Evolutionary conservation across 805 yeast genomes (phyloP).

Genomic region (Saturnispora diversa): DNA sequence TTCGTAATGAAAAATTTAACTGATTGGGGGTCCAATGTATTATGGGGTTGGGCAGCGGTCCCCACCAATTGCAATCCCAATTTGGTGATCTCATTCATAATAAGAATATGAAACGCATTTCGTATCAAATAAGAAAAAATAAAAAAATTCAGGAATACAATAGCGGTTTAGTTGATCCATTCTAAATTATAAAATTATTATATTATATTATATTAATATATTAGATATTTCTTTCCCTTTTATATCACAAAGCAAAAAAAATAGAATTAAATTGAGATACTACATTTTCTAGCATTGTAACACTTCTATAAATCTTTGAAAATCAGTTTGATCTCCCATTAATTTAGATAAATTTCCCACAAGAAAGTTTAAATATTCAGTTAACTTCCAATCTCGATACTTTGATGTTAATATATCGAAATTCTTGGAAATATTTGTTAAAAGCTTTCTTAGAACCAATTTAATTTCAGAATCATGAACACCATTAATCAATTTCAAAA

Average conservation of each 20-base stretch:
- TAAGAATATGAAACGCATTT: background rate
- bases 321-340: slow-evolving; percentile 23
- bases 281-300: slow-evolving; percentile 21
- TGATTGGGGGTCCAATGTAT: slow-evolving; percentile 14
- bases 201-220: no score
- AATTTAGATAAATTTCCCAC: slow-evolving; percentile 29
- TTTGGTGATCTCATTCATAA: slow-evolving; percentile 18
- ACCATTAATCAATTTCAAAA: slow-evolving; percentile 23
- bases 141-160: no score
- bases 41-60: slow-evolving; percentile 15
- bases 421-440: slow-evolving; percentile 26
- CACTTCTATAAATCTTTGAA: slow-evolving; percentile 19
- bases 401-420: slow-evolving; percentile 20
- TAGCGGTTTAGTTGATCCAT: no score
- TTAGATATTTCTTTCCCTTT: no score
- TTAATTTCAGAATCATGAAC: slow-evolving; percentile 25
- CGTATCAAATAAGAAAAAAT: background rate
- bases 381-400: slow-evolving; percentile 20
- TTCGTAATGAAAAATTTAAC: slow-evolving; percentile 40
- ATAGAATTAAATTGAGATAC: no score
- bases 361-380: slow-evolving; percentile 28
- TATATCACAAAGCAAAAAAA: no score
- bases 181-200: no score
- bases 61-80: slow-evolving; percentile 29
- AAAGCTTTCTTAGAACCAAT: slow-evolving; percentile 27